phyloP scores from a whole-genome alignment of 371 early-diverging fungal species.

The Mucor saturninus region DNA sequence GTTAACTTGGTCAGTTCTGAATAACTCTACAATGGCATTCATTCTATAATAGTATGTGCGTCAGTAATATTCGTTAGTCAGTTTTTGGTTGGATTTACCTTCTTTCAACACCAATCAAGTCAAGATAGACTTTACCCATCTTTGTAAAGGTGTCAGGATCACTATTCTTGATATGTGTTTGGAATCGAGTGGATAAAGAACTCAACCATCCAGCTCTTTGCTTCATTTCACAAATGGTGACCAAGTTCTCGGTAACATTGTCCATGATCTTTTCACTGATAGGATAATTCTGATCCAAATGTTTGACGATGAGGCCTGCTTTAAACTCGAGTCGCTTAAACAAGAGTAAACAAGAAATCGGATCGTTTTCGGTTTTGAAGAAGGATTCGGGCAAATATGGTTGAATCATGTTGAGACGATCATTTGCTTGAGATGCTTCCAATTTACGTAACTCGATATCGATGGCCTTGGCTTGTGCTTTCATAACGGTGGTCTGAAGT shows the following conservation, averaged over 20 bases:
- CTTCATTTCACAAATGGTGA: slow-evolving; percentile 66
- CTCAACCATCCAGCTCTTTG: slow-evolving; percentile 75
- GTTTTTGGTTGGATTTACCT: slow-evolving; percentile 32
- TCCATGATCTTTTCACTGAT: slow-evolving; percentile 64
- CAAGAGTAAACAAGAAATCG: slow-evolving; percentile 74
- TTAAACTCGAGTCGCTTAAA: slow-evolving; percentile 85
- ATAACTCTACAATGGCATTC: slow-evolving; percentile 69
- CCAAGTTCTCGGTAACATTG: slow-evolving; percentile 55
- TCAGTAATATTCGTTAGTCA: slow-evolving; percentile 6
- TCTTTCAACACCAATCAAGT: slow-evolving; percentile 72
- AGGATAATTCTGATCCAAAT: slow-evolving; percentile 74
- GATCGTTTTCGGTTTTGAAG: slow-evolving; percentile 79
- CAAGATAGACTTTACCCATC: slow-evolving; percentile 73
- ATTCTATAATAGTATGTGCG: slow-evolving; percentile 35
- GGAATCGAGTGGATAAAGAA: slow-evolving; percentile 68
- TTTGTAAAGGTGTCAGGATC: slow-evolving; percentile 69
- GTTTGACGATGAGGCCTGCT: slow-evolving; percentile 74
- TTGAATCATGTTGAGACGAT: slow-evolving; percentile 70
- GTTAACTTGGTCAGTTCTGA: slow-evolving; percentile 76
- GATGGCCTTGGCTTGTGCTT: slow-evolving; percentile 86
- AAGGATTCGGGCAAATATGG: slow-evolving; percentile 87
- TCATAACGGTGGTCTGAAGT: slow-evolving; percentile 80
- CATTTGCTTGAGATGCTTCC: slow-evolving; percentile 82
- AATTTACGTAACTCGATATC: slow-evolving; percentile 89
- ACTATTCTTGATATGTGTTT: slow-evolving; percentile 70